Conservation (phyloP, 73 alveolate species). For the Tetrahymena malaccensis region DNA sequence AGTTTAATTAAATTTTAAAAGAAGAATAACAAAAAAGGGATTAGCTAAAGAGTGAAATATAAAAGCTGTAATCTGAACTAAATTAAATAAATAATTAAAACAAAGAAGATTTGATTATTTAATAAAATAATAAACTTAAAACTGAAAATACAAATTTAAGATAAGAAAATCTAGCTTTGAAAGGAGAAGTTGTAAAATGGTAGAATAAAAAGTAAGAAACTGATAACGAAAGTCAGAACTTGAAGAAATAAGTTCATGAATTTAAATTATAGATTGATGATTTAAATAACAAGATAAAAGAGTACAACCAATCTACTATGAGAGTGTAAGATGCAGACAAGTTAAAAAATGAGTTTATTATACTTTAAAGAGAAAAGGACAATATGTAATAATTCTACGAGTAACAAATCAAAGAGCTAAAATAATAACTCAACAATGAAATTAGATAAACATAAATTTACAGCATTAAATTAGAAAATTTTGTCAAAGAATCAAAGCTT, state of each 20-base stretch:
- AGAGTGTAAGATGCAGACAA: not conserved
- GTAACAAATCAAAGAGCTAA: not conserved
- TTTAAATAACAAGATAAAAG: not conserved
- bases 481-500: not conserved
- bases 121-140: not conserved
- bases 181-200: not conserved
- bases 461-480: not conserved
- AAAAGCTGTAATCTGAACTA: not conserved
- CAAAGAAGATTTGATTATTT: not conserved
- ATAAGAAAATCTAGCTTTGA: not conserved
- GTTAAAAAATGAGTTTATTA: not conserved
- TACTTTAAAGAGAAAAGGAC: not conserved
- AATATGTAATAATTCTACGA: not conserved
- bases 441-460: not conserved
- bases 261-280: not conserved
- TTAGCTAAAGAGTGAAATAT: not conserved
- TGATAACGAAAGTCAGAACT: not conserved
- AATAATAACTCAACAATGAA: not conserved
- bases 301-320: not conserved
- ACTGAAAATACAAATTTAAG: not conserved
- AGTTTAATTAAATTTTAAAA: not conserved
- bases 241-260: not conserved
- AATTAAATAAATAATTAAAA: not conserved
- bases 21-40: not conserved
- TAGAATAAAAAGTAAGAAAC: not conserved